Percentiles rank a stretch among this genome's conserved stretches.
These are phyloP conservation scores for Chlorella sp. DNA, from an alignment of 139 green algal genomes.

Conservation along the genomic window DNA sequence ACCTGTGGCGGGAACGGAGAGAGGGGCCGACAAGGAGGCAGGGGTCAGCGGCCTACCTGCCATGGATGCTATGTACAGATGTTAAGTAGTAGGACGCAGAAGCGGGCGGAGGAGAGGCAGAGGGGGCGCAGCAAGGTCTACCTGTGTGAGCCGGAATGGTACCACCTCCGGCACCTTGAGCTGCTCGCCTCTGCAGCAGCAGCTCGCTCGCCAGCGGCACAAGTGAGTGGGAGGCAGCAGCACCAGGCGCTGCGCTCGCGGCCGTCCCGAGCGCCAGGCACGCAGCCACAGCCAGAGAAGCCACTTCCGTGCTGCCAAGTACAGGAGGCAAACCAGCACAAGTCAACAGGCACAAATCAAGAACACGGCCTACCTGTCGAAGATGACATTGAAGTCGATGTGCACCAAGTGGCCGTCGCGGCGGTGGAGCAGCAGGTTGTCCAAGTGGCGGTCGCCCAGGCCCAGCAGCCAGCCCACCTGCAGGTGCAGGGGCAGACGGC, in stretches of 20 bases:
- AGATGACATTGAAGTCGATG: constrained; percentile 75
- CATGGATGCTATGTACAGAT: too few species aligned
- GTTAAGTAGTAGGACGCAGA: too few species aligned
- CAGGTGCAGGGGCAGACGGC: background rate
- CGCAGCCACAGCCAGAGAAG: background rate
- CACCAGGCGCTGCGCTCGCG: background rate
- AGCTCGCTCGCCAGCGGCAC: too few species aligned
- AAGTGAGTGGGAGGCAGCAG: background rate
- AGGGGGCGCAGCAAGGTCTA: too few species aligned
- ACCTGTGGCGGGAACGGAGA: too few species aligned
- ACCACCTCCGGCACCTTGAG: constrained; percentile 89
- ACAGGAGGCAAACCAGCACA: background rate
- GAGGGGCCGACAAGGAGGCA: too few species aligned
- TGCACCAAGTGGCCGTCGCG: constrained; percentile 61
- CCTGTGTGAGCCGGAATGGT: constrained; percentile 88
- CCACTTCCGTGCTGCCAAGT: background rate
- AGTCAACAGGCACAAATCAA: background rate
- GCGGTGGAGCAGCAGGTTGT: constrained; percentile 89
- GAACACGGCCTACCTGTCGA: constrained; percentile 42
- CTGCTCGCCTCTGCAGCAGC: constrained; percentile 50
- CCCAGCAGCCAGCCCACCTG: constrained; percentile 84
- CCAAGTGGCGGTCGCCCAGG: constrained; percentile 87
- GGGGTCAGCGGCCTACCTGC: too few species aligned
- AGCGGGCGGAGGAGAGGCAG: too few species aligned
- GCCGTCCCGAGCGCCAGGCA: background rate